These are phyloP conservation scores for Annona squamosa DNA, from an alignment of 164 flowering plant genomes.

Conservation along the genomic window DNA sequence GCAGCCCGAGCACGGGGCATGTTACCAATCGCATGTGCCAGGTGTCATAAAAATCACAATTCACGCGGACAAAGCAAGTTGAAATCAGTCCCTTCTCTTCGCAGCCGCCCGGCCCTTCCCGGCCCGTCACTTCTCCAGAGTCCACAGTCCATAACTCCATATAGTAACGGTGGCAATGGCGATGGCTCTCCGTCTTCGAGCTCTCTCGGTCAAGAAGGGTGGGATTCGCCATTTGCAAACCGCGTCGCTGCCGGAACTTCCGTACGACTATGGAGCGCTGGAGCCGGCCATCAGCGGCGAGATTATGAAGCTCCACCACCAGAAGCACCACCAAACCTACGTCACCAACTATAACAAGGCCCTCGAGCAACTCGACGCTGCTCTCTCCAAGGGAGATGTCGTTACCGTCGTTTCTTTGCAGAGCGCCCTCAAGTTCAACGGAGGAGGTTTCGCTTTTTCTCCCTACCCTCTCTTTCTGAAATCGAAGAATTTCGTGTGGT, in stretches of 20 bases:
- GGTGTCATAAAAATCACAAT: no score
- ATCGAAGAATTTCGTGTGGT: neutral
- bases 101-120: neutral
- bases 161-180: neutral
- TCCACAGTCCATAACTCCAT: neutral
- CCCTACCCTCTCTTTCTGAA: neutral
- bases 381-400: slow-evolving; percentile 57
- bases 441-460: slow-evolving; percentile 64
- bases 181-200: slow-evolving; percentile 37
- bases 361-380: slow-evolving; percentile 72
- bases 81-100: no score
- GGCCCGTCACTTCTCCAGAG: neutral
- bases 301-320: slow-evolving; percentile 92
- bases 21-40: no score
- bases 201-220: slow-evolving; percentile 10
- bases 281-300: slow-evolving; percentile 92
- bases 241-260: slow-evolving; percentile 75
- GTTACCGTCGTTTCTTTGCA: slow-evolving; percentile 63
- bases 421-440: slow-evolving; percentile 91
- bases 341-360: slow-evolving; percentile 83
- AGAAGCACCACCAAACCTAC: slow-evolving; percentile 92
- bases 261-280: slow-evolving; percentile 83
- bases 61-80: no score
- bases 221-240: slow-evolving; percentile 49
- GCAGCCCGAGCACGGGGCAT: no score